A percentile compares a stretch with the other conserved stretches of the same genome.
phyloP scores from a whole-genome alignment of 257 asterid species.

The Jacaranda copaia region DNA sequence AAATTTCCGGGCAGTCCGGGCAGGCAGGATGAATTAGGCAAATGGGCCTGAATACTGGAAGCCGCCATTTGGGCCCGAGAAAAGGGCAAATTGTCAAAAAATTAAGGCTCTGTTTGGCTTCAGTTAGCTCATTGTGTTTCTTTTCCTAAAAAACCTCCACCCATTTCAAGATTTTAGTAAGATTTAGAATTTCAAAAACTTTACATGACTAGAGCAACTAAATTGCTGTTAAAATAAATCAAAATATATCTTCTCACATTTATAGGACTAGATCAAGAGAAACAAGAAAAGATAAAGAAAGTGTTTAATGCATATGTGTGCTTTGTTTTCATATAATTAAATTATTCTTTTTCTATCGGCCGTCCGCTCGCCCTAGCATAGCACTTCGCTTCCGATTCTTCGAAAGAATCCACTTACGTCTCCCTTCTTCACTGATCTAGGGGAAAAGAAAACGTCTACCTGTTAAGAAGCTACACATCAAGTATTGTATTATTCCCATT shows the following conservation, averaged over 20 bases:
- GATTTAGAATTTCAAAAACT: too few species aligned
- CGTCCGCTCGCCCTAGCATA: constrained; percentile 26
- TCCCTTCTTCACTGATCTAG: constrained; percentile 17
- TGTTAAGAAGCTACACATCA: constrained; percentile 26
- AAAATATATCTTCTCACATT: too few species aligned
- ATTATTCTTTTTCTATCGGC: too few species aligned
- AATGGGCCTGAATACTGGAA: constrained; percentile 32
- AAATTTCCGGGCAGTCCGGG: constrained; percentile 39
- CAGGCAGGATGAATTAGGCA: neutral
- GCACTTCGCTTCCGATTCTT: constrained; percentile 37
- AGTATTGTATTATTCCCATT: neutral
- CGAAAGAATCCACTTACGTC: constrained; percentile 23
- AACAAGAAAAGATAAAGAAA: too few species aligned
- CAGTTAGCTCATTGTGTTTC: neutral
- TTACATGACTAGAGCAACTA: too few species aligned
- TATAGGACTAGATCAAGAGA: too few species aligned
- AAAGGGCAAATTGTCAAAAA: neutral
- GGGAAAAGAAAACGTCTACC: constrained; percentile 14
- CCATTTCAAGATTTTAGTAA: too few species aligned
- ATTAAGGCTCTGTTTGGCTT: neutral
- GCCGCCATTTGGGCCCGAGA: constrained; percentile 25
- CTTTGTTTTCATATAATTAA: too few species aligned
- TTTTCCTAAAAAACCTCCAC: too few species aligned
- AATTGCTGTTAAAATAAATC: too few species aligned
- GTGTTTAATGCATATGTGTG: too few species aligned